phyloP scores from a whole-genome alignment of 169 alveolate species.

The Ichthyophthirius multifiliis region DNA sequence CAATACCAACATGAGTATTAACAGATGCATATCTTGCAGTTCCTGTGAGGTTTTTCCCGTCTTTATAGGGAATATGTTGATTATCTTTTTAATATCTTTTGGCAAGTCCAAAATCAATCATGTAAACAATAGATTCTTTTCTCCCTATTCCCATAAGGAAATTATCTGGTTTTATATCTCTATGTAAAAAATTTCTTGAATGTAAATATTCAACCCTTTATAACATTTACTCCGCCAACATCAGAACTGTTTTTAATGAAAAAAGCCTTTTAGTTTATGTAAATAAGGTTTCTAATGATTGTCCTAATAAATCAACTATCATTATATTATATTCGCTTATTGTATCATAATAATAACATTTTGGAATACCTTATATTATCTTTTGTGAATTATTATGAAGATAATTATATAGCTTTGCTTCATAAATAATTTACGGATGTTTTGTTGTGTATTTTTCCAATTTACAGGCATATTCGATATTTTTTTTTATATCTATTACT shows the following conservation, averaged over 20 bases:
- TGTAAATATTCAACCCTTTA: constrained; percentile 68
- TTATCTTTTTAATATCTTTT: constrained; percentile 51
- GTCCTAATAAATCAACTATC: constrained; percentile 74
- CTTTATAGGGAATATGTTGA: constrained; percentile 75
- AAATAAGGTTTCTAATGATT: constrained; percentile 58
- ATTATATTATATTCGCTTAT: constrained; percentile 61
- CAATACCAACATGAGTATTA: constrained; percentile 58
- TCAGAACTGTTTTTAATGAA: constrained; percentile 45
- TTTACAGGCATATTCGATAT: constrained; percentile 53
- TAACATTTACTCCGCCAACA: constrained; percentile 61
- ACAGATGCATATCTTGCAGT: constrained; percentile 76
- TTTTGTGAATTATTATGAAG: neutral
- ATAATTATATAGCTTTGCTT: constrained; percentile 16
- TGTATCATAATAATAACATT: constrained; percentile 9
- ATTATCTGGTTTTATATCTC: constrained; percentile 84
- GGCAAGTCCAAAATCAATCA: constrained; percentile 83
- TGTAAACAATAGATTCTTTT: constrained; percentile 61
- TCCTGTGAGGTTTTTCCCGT: constrained; percentile 60
- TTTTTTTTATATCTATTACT: constrained; percentile 41
- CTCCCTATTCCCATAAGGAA: constrained; percentile 64
- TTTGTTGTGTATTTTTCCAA: constrained; percentile 43
- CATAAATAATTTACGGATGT: constrained; percentile 56
- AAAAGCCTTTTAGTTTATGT: constrained; percentile 46
- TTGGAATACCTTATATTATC: constrained; percentile 28
- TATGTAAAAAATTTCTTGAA: constrained; percentile 60